Evolutionary conservation across 257 asterid genomes (phyloP), one percentile per base, ranked within the genome.

Genomic region (Salvia splendens): DNA sequence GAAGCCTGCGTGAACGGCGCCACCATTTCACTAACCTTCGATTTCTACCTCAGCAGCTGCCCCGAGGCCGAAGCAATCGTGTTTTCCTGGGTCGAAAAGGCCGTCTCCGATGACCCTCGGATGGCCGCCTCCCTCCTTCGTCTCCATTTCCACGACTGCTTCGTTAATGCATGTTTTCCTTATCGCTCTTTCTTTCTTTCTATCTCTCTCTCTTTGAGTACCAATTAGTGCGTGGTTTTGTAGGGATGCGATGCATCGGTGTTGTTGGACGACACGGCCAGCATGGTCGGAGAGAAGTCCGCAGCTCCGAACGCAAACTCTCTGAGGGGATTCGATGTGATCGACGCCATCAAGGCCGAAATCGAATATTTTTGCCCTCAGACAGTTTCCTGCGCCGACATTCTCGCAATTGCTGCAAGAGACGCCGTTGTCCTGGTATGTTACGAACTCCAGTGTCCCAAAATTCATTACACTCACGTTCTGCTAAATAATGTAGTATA

Each of bases 221-320:
- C 12, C 11, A 5, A 1, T 12, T 11, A 1, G 0, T 24, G 14
- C 4, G n/a, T 59, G 7, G 4, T 10, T 11, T 0, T 15, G 49
- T 4, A 92, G 97, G 97, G 98, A 50, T 92, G 98, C 51, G 98
- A 92, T 67, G 97, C 91, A 6, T 89, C 97, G 0, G 88, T 89
- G n/a, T 63, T 92, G 59, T 75, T 89, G 74, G 97, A 89, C 14
- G 96, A 87, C 60, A 80, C 79, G 36, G 57, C 72, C 8, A 73
- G 16, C 46, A 74, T 85, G 9, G 76, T 43, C 0, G 92, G 97
- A 38, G 98, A 89, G 77, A 89, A 92, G 75, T 85, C 80, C 2
- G 97, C 95, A 1, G 87, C 75, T 17, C 97, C 98, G 2, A 92
- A 89, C 66, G 69, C 80, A 50, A 89, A 90, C 65, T 89, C 97